phyloP scores from a whole-genome alignment of 257 asterid species.

The Solanum arcanum region DNA sequence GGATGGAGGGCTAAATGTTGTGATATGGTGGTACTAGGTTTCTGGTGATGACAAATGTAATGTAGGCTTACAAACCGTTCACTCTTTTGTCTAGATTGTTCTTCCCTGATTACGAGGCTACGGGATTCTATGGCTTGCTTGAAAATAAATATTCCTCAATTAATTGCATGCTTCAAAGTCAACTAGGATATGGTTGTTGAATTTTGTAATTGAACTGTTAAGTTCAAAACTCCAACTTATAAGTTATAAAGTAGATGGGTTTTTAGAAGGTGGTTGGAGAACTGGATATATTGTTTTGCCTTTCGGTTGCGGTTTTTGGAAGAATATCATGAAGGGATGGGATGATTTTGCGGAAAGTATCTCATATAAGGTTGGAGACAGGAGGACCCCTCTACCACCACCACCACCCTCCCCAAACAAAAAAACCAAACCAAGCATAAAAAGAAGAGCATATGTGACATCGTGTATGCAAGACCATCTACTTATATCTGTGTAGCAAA shows the following conservation, averaged over 20 bases:
- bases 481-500: neutral
- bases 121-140: neutral
- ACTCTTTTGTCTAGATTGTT: neutral
- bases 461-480: neutral
- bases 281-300: neutral
- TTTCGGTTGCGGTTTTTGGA: neutral
- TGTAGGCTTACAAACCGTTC: neutral
- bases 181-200: neutral
- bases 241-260: neutral
- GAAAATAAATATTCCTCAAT: neutral
- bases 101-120: neutral
- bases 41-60: neutral
- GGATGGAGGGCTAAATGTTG: neutral
- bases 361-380: neutral
- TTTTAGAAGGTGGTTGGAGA: neutral
- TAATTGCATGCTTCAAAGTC: neutral
- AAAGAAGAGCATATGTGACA: neutral
- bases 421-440: neutral
- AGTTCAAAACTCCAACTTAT: neutral
- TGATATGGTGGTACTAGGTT: neutral
- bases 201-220: neutral
- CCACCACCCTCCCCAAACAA: neutral
- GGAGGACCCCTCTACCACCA: neutral
- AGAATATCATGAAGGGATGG: neutral
- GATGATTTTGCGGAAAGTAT: neutral